Conservation (phyloP, 2,329 filamentous ascomycete species). For the Arthrobotrys conoides region DNA sequence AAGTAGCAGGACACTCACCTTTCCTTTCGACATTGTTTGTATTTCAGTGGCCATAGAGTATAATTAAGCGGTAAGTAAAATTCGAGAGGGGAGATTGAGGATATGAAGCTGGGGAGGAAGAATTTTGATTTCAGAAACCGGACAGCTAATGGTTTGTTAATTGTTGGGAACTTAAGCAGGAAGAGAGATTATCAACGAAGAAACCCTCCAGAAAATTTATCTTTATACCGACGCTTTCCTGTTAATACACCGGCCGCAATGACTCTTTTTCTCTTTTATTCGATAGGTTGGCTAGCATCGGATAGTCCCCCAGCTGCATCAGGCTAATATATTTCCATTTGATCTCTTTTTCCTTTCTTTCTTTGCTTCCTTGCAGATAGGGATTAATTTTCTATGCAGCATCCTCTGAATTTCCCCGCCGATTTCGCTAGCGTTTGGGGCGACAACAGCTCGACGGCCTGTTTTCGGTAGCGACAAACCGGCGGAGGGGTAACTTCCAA, state of each 20-base stretch:
- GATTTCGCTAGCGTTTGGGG: slow-evolving; percentile 56
- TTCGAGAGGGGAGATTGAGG: background rate
- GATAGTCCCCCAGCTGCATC: slow-evolving; percentile 33
- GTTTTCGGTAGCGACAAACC: slow-evolving; percentile 52
- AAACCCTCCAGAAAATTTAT: slow-evolving; percentile 33
- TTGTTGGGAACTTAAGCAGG: slow-evolving; percentile 8
- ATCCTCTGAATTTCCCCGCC: slow-evolving; percentile 33
- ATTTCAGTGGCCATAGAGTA: slow-evolving; percentile 46
- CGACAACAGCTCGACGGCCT: slow-evolving; percentile 13
- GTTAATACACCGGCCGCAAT: slow-evolving; percentile 13
- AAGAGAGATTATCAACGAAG: slow-evolving; percentile 18
- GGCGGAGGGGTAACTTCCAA: slow-evolving; percentile 22
- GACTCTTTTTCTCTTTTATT: slow-evolving; percentile 30
- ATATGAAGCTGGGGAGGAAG: background rate
- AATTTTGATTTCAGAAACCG: no score
- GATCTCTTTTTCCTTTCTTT: background rate
- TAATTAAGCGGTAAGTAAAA: background rate
- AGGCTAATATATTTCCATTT: slow-evolving; percentile 7
- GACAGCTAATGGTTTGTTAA: background rate
- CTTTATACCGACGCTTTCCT: slow-evolving; percentile 59
- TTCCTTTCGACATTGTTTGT: slow-evolving; percentile 58
- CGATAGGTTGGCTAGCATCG: slow-evolving; percentile 57
- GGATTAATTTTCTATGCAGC: slow-evolving; percentile 18
- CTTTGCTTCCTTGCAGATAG: slow-evolving; percentile 28
- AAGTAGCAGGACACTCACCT: slow-evolving; percentile 20